A percentile compares a stretch with the other conserved stretches of the same genome.
Conservation (phyloP, 108 stramenopile species). For the Asterionellopsis glacialis region DNA sequence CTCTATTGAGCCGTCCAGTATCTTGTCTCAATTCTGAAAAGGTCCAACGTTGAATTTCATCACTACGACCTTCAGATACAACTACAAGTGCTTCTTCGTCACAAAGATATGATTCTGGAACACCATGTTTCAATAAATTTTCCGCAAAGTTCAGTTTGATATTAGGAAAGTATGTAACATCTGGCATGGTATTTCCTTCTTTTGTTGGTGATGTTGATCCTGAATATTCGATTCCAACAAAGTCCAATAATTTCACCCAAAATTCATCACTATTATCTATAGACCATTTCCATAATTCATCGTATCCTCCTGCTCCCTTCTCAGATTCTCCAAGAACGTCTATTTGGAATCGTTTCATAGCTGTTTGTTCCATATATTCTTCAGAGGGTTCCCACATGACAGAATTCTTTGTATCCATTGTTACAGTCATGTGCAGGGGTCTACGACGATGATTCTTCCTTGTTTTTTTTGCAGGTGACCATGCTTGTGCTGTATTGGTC, state of each 20-base stretch:
- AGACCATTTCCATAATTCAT: constrained; percentile 29
- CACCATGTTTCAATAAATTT: constrained; percentile 23
- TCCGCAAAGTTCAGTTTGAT: constrained; percentile 29
- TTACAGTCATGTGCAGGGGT: too few species aligned
- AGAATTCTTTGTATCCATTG: too few species aligned
- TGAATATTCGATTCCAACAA: constrained; percentile 17
- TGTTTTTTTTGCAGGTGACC: too few species aligned
- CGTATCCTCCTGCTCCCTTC: constrained; percentile 13
- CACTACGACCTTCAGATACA: constrained; percentile 13
- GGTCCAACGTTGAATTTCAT: constrained; percentile 16
- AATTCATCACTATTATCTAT: constrained; percentile 24
- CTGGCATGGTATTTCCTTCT: constrained; percentile 26
- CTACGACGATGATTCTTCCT: too few species aligned
- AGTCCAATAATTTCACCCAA: constrained; percentile 23
- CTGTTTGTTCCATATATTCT: constrained; percentile 7
- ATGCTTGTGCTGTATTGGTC: too few species aligned
- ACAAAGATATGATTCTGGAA: neutral
- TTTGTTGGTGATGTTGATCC: constrained; percentile 13
- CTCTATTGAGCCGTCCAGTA: constrained; percentile 15
- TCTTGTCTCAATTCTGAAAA: constrained; percentile 18
- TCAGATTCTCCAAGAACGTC: constrained; percentile 4
- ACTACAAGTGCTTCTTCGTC: constrained; percentile 21
- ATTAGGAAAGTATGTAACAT: constrained; percentile 31
- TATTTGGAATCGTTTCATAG: constrained; percentile 21
- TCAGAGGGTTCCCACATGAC: constrained; percentile 16